Conservation (phyloP, 345 rosid genomes). For the Hibiscus tridactylites region DNA sequence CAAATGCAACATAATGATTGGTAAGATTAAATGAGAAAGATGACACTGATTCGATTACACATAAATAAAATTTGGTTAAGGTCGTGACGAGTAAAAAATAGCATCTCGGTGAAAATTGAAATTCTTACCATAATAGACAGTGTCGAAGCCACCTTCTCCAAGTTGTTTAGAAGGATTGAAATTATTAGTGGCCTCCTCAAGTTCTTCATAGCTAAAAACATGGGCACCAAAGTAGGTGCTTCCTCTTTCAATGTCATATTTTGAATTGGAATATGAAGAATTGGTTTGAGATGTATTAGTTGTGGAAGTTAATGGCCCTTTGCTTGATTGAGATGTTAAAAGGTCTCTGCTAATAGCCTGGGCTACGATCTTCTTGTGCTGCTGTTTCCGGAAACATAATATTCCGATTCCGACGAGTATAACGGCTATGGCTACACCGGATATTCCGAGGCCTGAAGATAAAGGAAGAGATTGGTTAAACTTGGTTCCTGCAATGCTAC, state of each 20-base stretch:
- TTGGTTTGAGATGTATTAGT: constrained; percentile 35
- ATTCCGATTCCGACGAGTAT: constrained; percentile 18
- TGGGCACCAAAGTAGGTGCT: constrained; percentile 63
- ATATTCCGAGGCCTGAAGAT: constrained; percentile 27
- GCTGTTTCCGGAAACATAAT: constrained; percentile 12
- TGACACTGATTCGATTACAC: no score
- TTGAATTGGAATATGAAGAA: constrained; percentile 36
- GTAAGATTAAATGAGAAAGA: no score
- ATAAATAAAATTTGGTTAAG: no score
- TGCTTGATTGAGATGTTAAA: constrained; percentile 39
- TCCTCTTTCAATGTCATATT: constrained; percentile 35
- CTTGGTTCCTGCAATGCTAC: neutral
- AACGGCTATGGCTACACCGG: constrained; percentile 10
- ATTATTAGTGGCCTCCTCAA: constrained; percentile 67
- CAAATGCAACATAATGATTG: no score
- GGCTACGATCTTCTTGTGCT: constrained; percentile 26
- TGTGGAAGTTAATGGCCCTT: constrained; percentile 31
- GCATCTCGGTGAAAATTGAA: no score
- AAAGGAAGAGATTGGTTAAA: neutral
- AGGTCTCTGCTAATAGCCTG: constrained; percentile 30
- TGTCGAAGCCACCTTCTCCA: constrained; percentile 88
- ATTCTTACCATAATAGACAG: constrained; percentile 62
- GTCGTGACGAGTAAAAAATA: no score
- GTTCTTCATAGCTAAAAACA: constrained; percentile 62
- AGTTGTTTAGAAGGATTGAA: constrained; percentile 65